phyloP scores from a whole-genome alignment of 2,329 filamentous ascomycete genomes.

The Didymella segeticola region DNA sequence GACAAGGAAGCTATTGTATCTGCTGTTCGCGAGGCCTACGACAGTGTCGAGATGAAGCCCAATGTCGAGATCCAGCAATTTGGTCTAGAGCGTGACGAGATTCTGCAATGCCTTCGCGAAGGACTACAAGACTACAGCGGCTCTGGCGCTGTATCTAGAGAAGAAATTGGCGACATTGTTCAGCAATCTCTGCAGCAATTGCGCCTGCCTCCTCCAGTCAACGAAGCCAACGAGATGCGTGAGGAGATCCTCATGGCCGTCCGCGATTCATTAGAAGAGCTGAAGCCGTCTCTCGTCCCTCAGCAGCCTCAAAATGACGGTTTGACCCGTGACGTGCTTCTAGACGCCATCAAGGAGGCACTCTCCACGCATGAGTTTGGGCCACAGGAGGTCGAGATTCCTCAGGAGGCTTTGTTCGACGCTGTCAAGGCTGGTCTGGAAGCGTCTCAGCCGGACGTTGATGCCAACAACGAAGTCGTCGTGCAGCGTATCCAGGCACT shows the following conservation, averaged over 20 bases:
- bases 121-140: slow-evolving; percentile 78
- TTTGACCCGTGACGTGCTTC: slow-evolving; percentile 61
- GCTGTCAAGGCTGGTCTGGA: slow-evolving; percentile 64
- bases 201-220: slow-evolving; percentile 73
- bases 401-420: slow-evolving; percentile 62
- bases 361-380: slow-evolving; percentile 57
- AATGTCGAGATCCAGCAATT: slow-evolving; percentile 91
- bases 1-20: slow-evolving; percentile 84
- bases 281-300: slow-evolving; percentile 62
- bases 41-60: slow-evolving; percentile 79
- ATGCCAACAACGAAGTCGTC: slow-evolving; percentile 65
- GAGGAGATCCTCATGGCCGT: slow-evolving; percentile 87
- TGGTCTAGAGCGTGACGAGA: slow-evolving; percentile 87
- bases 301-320: slow-evolving; percentile 50
- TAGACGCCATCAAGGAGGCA: slow-evolving; percentile 65
- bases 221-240: slow-evolving; percentile 72
- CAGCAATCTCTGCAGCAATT: slow-evolving; percentile 87
- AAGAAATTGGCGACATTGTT: slow-evolving; percentile 85
- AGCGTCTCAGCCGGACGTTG: slow-evolving; percentile 59
- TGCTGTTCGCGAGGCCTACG: slow-evolving; percentile 89
- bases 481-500: slow-evolving; percentile 65
- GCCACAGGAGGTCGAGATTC: slow-evolving; percentile 55
- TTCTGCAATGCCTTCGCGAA: slow-evolving; percentile 84
- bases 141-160: slow-evolving; percentile 69
- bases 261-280: slow-evolving; percentile 83